Base-by-base conservation (phyloP, 768 basidiomycete species). In the Mycena metata region DNA sequence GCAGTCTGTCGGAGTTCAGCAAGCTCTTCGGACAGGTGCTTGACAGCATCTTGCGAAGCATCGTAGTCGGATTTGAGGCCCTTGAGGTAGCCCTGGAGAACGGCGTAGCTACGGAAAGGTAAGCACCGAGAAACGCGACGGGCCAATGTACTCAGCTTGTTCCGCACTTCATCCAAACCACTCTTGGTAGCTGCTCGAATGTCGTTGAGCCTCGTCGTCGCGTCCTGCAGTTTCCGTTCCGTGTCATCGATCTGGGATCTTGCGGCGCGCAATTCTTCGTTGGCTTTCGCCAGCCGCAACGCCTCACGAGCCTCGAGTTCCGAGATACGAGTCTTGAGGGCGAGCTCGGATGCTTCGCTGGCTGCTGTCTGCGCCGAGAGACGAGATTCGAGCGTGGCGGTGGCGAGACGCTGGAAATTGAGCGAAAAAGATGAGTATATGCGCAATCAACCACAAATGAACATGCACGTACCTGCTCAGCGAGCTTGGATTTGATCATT, bases 61-160 rank as follows among this genome's bases (percentile, higher is more conserved):
- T 76, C 64, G 24, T 74, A 73, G 11, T 71, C 71, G 21, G 57
- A 57, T 50, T 76, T 78, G 10, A 83, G 67, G 15, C 70, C 59
- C 42, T 77, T 77, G 26, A 81, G 58, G 21, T 72, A 71, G 26
- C 65, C 77, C 61, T 78, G 79, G 16, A 83, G 75, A 41, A 62
- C 68, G 17, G 74, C 57, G 60, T 74, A 77, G 56, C 82, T 83
- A 17, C 59, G 21, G 7, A 11, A 42, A 47, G 21, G 46, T 19
- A 51, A 50, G 51, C 7, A 45, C 17, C 2, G 23, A 46, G 61
- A 6, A 35, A 21, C n/a, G 10, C 5, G 6, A 11, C 15, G 24
- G 17, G 26, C 19, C 21, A 36, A 30, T 17, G 36, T 24, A 63
- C 75, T 43, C 57, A 73, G 64, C 72, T 73, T 69, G 63, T 49